These are phyloP conservation scores for Wickerhamiella lipophila DNA, from an alignment of 805 yeast genomes.

Conservation along the genomic window DNA sequence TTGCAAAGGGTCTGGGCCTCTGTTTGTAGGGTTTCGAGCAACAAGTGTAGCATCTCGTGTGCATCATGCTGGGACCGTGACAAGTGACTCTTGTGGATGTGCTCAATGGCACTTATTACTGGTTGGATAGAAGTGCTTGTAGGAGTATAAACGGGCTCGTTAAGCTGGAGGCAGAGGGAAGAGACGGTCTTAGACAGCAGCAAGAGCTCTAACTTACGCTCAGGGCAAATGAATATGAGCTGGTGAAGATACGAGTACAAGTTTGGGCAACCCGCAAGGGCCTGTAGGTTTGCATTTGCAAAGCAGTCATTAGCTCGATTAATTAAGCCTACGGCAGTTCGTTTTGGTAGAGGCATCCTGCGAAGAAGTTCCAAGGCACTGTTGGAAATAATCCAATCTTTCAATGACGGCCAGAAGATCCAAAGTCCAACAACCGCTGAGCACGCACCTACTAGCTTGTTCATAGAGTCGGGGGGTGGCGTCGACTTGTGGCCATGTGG, in stretches of 20 bases:
- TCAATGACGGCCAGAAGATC: constrained; percentile 10
- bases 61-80: constrained; percentile 87
- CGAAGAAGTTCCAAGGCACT: constrained; percentile 2
- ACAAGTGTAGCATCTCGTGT: constrained; percentile 74
- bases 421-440: background rate
- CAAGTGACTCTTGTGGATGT: constrained; percentile 56
- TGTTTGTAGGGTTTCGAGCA: constrained; percentile 62
- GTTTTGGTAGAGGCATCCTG: constrained; percentile 2
- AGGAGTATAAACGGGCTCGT: constrained; percentile 44
- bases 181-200: constrained; percentile 20
- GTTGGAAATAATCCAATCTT: background rate
- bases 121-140: constrained; percentile 65
- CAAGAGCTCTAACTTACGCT: constrained; percentile 5
- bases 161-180: constrained; percentile 33
- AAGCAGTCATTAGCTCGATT: constrained; percentile 83
- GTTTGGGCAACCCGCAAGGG: constrained; percentile 23
- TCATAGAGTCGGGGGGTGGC: background rate
- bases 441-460: background rate
- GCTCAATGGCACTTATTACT: constrained; percentile 58
- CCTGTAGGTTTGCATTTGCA: constrained; percentile 82
- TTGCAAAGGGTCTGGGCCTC: constrained; percentile 35
- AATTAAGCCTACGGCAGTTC: constrained; percentile 59
- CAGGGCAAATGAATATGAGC: constrained; percentile 8
- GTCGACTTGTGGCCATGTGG: background rate
- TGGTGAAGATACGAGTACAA: constrained; percentile 21